phyloP scores from a whole-genome alignment of 2,329 filamentous ascomycete genomes.

The Microascus cirrosus region DNA sequence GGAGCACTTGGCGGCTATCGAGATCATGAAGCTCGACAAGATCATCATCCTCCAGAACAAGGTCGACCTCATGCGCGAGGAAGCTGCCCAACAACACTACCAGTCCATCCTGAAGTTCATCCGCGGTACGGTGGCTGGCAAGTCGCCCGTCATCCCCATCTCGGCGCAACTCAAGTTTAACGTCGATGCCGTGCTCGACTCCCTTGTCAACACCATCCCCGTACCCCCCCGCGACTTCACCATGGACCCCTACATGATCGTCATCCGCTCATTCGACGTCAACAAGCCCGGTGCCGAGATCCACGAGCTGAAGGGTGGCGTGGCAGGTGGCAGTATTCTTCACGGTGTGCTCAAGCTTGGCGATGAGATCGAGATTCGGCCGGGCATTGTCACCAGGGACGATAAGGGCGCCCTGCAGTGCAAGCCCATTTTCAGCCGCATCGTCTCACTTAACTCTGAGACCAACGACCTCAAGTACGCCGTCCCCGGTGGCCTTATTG shows the following conservation, averaged over 20 bases:
- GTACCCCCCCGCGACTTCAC: slow-evolving; percentile 86
- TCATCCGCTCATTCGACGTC: slow-evolving; percentile 98
- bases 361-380: slow-evolving; percentile 96
- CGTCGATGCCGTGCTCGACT: slow-evolving; percentile 95
- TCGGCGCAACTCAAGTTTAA: slow-evolving; percentile 98
- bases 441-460: slow-evolving; percentile 92
- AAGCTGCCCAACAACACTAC: slow-evolving; percentile 86
- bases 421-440: slow-evolving; percentile 91
- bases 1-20: slow-evolving; percentile 95
- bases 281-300: slow-evolving; percentile 99
- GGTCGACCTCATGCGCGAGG: slow-evolving; percentile 96
- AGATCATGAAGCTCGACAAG: slow-evolving; percentile 99
- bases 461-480: slow-evolving; percentile 98
- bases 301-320: slow-evolving; percentile 95
- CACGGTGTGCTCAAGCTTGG: slow-evolving; percentile 94
- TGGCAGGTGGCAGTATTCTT: slow-evolving; percentile 92
- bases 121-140: slow-evolving; percentile 89
- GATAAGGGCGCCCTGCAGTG: slow-evolving; percentile 90
- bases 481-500: slow-evolving; percentile 92
- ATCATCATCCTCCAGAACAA: slow-evolving; percentile 99
- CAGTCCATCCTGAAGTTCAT: slow-evolving; percentile 98
- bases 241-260: slow-evolving; percentile 92
- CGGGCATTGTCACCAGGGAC: slow-evolving; percentile 95
- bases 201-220: slow-evolving; percentile 89
- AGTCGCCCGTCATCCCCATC: slow-evolving; percentile 91